Percentiles rank a stretch among this genome's conserved stretches.
These are phyloP conservation scores for Odontarrhena argentea DNA, from an alignment of 345 rosid species.

Conservation along the genomic window DNA sequence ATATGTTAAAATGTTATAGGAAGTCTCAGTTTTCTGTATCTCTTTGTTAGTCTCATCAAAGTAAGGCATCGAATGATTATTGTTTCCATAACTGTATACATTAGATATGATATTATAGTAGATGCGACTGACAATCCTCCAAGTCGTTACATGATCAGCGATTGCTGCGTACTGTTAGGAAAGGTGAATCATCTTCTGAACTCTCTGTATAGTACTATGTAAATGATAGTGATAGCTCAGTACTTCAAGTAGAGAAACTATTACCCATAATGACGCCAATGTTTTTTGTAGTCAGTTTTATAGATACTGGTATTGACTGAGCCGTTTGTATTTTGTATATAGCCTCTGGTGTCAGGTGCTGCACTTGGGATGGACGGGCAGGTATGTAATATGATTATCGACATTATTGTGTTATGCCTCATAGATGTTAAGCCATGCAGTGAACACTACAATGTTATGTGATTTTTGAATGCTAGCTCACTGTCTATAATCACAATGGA, in stretches of 20 bases:
- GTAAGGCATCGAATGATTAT: slow-evolving; percentile 6
- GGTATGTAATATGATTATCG: slow-evolving; percentile 44
- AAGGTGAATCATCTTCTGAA: slow-evolving; percentile 58
- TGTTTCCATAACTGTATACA: slow-evolving; percentile 46
- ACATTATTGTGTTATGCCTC: slow-evolving; percentile 12
- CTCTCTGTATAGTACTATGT: neutral
- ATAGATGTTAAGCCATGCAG: slow-evolving; percentile 6
- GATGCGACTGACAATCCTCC: slow-evolving; percentile 98
- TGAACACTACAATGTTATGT: slow-evolving; percentile 1
- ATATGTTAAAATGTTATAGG: slow-evolving; percentile 12
- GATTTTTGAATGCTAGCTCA: slow-evolving; percentile 36
- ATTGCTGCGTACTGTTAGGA: slow-evolving; percentile 89
- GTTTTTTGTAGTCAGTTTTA: slow-evolving; percentile 12
- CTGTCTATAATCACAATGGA: slow-evolving; percentile 74
- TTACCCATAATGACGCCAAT: neutral
- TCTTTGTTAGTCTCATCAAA: slow-evolving; percentile 9
- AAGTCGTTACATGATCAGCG: slow-evolving; percentile 95
- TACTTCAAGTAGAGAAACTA: neutral
- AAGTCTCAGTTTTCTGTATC: slow-evolving; percentile 2
- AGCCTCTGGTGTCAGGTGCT: slow-evolving; percentile 99
- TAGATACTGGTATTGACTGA: neutral
- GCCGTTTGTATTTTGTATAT: slow-evolving; percentile 29
- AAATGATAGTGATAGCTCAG: neutral
- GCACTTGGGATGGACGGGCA: slow-evolving; percentile 96
- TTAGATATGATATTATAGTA: slow-evolving; percentile 79